Evolutionary conservation across 768 basidiomycete genomes (phyloP).

Genomic region (Cytidiella melzeri): DNA sequence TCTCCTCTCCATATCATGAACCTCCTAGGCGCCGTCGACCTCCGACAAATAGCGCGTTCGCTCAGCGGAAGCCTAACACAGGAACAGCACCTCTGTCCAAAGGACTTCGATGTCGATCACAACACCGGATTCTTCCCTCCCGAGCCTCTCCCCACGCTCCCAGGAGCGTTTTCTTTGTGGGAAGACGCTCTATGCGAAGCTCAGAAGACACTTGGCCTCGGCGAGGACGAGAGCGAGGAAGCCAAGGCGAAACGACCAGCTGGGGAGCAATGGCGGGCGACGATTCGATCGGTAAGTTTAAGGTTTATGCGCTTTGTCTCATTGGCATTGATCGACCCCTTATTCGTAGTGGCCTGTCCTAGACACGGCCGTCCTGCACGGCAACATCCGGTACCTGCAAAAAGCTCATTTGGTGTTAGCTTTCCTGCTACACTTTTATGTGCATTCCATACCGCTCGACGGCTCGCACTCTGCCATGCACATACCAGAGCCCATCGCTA

Average conservation of each 20-base stretch:
- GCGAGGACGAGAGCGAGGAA: constrained; percentile 46
- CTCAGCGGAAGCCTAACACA: constrained; percentile 3
- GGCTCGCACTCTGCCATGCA: constrained; percentile 34
- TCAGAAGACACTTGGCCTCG: constrained; percentile 45
- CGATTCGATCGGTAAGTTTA: constrained; percentile 54
- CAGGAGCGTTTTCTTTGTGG: constrained; percentile 56
- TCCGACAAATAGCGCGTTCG: not conserved
- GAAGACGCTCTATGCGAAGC: constrained; percentile 59
- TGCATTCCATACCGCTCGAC: constrained; percentile 63
- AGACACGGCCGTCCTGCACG: constrained; percentile 43
- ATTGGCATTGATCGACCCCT: constrained; percentile 10
- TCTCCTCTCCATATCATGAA: constrained; percentile 20
- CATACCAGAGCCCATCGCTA: constrained; percentile 71
- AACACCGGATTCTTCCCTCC: constrained; percentile 83
- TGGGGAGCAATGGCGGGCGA: constrained; percentile 65
- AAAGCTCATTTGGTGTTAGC: constrained; percentile 87
- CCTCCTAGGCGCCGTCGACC: constrained; percentile 5
- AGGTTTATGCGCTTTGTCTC: not conserved
- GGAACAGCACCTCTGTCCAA: constrained; percentile 11
- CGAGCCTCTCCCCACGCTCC: constrained; percentile 51
- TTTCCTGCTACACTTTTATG: constrained; percentile 87
- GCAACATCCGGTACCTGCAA: constrained; percentile 58
- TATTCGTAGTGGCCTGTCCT: constrained; percentile 64
- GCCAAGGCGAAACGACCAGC: constrained; percentile 41
- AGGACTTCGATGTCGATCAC: constrained; percentile 47